A percentile compares a stretch with the other conserved stretches of the same genome.
Conservation (phyloP, 1,284 basidiomycete genomes). For the Microstroma glucosiphilum region DNA sequence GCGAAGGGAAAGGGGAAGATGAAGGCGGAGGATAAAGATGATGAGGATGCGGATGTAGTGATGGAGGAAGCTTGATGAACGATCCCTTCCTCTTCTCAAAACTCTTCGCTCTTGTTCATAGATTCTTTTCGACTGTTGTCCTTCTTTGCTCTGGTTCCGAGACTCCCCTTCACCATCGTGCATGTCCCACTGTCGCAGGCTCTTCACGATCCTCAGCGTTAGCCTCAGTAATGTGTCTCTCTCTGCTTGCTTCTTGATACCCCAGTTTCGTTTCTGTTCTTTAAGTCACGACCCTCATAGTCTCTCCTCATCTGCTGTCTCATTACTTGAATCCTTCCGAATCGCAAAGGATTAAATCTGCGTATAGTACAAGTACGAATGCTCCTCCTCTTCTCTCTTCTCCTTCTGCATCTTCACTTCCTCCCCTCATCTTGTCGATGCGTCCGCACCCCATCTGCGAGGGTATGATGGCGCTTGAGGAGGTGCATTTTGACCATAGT, state of each 20-base stretch:
- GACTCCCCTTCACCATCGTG: too few relatives aligned
- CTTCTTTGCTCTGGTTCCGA: too few relatives aligned
- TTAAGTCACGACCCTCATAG: too few relatives aligned
- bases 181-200: neutral
- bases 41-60: neutral
- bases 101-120: neutral
- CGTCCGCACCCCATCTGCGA: too few relatives aligned
- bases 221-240: too few relatives aligned
- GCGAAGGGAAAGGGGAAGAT: neutral
- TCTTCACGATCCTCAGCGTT: neutral
- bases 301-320: too few relatives aligned
- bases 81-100: neutral
- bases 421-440: neutral
- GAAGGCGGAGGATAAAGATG: neutral
- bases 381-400: conserved; percentile 4
- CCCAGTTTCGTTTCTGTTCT: too few relatives aligned
- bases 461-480: too few relatives aligned
- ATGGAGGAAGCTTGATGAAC: neutral
- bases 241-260: neutral
- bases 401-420: neutral
- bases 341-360: too few relatives aligned
- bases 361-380: neutral
- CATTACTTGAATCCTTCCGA: too few relatives aligned
- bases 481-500: too few relatives aligned
- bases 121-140: neutral